Base-by-base conservation (phyloP, 306 rosid genomes). In the peach (Prunus persica) region DNA sequence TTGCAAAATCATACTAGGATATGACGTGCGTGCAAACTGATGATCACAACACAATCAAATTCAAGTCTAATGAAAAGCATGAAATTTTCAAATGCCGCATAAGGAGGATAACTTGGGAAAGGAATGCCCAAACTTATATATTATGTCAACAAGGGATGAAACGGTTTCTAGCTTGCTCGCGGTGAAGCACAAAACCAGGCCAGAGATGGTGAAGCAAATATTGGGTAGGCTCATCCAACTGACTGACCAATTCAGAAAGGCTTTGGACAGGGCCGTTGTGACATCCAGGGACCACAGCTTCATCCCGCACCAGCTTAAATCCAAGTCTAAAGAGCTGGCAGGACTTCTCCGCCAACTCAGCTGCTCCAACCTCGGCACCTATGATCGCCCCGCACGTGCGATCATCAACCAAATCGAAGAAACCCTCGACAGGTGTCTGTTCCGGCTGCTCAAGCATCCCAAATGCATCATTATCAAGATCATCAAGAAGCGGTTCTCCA, bases 221-320 rank as follows among this genome's bases (percentile, higher is more conserved):
- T 78, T 91, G 60, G 90, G 86, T 3, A 88, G 85, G 58, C 91
- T 95, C 71, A 91, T 91, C 79, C 93, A 82, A 69, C 46, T 89
- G 52, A 87, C 93, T 1, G 93, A 83, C 79, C 96, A 82, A 77
- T 87, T 90, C 1, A 65, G 68, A 52, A 88, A 87, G 76, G 90
- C 85, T 22, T 87, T 92, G 24, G 89, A 90, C 11, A 88, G 82
- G 78, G 88, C 96, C 12, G 64, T 88, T 0, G 16, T 43, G 11
- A 20, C 8, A n/a, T 50, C 86, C 0, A 34, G 88, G 16, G 90
- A 80, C 20, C 81, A 77, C 22, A 12, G 2, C n/a, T 55, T n/a
- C 60, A 55, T 55, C 60, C 13, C 11, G 0, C 41, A 34, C 51
- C 13, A 34, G 8, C 43, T 52, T 16, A 52, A 52, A 52, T 52